phyloP scores from a whole-genome alignment of 257 asterid species.

The Plantago elongata region DNA sequence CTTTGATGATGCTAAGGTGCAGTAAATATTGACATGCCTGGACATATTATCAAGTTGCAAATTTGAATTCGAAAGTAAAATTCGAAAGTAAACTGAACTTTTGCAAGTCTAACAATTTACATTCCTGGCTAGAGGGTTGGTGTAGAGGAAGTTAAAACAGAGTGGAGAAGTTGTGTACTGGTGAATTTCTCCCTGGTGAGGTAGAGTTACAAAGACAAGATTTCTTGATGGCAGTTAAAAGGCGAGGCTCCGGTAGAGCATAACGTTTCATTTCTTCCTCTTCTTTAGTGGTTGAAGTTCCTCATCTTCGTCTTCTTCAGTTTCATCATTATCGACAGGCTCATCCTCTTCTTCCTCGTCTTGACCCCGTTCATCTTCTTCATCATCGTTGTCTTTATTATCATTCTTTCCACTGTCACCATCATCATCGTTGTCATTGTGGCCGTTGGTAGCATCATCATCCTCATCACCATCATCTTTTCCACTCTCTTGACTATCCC shows the following conservation, averaged over 20 bases:
- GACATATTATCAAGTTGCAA: too few species aligned
- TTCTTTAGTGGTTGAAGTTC: conserved; percentile 75
- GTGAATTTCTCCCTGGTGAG: not conserved
- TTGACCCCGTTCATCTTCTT: conserved; percentile 23
- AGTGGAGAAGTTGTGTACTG: not conserved
- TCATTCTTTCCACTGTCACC: conserved; percentile 21
- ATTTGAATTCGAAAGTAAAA: not conserved
- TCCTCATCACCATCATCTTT: conserved; percentile 29
- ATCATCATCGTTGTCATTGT: conserved; percentile 10
- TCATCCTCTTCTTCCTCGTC: conserved; percentile 35
- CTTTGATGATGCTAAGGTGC: too few species aligned
- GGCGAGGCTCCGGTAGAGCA: not conserved
- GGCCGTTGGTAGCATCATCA: conserved; percentile 21
- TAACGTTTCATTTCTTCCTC: conserved; percentile 60
- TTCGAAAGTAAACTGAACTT: not conserved
- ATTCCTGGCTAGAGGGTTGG: too few species aligned
- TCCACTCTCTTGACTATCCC: conserved; percentile 31
- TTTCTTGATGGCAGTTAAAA: not conserved
- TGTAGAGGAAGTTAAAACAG: not conserved
- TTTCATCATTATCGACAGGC: conserved; percentile 30
- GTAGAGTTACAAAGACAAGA: not conserved
- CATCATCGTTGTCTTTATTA: conserved; percentile 18
- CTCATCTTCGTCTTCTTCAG: conserved; percentile 60
- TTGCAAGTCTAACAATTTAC: too few species aligned
- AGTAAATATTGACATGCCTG: too few species aligned